Evolutionary conservation across 2,329 filamentous ascomycete species (phyloP), one percentile per base, ranked within the genome.

Genomic region (Penicillium sp.): DNA sequence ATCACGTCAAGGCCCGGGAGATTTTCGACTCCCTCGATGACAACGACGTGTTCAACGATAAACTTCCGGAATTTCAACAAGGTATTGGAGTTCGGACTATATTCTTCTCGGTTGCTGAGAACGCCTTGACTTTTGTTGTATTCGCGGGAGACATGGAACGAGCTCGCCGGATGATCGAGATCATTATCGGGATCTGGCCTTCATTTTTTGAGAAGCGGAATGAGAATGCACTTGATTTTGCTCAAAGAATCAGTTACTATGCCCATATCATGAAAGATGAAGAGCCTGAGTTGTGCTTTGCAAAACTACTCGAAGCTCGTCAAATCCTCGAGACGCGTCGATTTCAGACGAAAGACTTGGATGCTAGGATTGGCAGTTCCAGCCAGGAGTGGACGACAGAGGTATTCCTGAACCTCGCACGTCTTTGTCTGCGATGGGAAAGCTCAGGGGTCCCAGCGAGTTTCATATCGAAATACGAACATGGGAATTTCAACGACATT

Each of bases 11-110:
- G 40, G 61, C 63, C 2, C 60, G 61, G 1, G 57, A 59, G 13
- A 64, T 67, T 4, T 40, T 71, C 15, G 63, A 69, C 44, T 63
- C 60, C 8, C 65, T 69, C n/a, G 63, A 56, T 13, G 65, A 70
- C 47, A 58, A 63, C 9, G 58, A 63, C n/a, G 15, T 70, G 7
- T 68, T 68, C 38, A 56, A 67, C 17, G 59, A 53, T 9, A 53
- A 51, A 7, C 59, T 68, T 17, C 58, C 61, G 3, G 56, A 59
- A 2, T 65, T 35, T 54, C 54, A 54, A 30, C 24, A 62, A 17
- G 65, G 63, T 0, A 62, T 58, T 12, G 60, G 47, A 9, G 17
- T 65, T 9, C 54, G 55, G n/a, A 15, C 56, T 10, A 55, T 59
- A 6, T 66, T 70, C 45, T 17, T 54, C 13, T 24, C 37, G 2